phyloP scores from a whole-genome alignment of 495 filamentous ascomycete genomes.

The Cercophora sp. region DNA sequence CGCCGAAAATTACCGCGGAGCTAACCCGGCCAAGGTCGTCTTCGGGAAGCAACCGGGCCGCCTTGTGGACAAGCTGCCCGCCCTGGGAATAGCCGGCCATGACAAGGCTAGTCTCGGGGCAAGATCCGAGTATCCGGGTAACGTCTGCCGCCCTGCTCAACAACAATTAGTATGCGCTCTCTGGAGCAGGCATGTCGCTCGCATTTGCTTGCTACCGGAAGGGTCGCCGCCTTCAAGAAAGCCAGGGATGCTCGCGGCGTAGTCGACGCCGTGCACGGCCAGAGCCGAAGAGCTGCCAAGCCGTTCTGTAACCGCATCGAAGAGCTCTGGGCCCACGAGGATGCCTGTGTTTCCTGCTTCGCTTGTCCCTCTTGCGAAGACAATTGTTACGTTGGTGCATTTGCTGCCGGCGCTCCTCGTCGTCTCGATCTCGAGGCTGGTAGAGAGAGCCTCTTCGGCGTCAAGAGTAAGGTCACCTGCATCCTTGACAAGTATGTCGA shows the following conservation, averaged over 20 bases:
- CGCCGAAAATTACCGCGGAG: slow-evolving; percentile 55
- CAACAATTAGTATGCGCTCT: too few relatives aligned
- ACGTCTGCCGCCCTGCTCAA: slow-evolving; percentile 50
- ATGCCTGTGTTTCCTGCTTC: slow-evolving; percentile 55
- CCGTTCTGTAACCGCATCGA: slow-evolving; percentile 34
- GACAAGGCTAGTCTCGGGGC: slow-evolving; percentile 59
- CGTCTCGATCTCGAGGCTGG: neutral
- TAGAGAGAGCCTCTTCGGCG: slow-evolving; percentile 21
- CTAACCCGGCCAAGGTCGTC: slow-evolving; percentile 28
- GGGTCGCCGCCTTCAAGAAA: slow-evolving; percentile 46
- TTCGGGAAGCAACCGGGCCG: slow-evolving; percentile 34
- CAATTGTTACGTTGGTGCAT: slow-evolving; percentile 50
- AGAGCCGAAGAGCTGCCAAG: slow-evolving; percentile 38
- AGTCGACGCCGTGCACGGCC: slow-evolving; percentile 56
- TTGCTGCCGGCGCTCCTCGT: slow-evolving; percentile 27
- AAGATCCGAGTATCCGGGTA: slow-evolving; percentile 43
- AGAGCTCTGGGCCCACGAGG: slow-evolving; percentile 55
- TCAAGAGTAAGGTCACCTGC: slow-evolving; percentile 18
- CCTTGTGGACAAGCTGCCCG: slow-evolving; percentile 50
- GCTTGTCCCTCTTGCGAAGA: slow-evolving; percentile 56
- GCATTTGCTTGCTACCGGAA: slow-evolving; percentile 35
- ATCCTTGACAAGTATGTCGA: slow-evolving; percentile 19
- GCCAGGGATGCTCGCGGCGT: slow-evolving; percentile 36
- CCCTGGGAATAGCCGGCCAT: slow-evolving; percentile 59
- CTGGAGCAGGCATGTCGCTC: too few relatives aligned